Evolutionary conservation across 179 eudicot genomes (phyloP), one percentile per base, ranked within the genome.

Genomic region (Monotropa hypopitys): DNA sequence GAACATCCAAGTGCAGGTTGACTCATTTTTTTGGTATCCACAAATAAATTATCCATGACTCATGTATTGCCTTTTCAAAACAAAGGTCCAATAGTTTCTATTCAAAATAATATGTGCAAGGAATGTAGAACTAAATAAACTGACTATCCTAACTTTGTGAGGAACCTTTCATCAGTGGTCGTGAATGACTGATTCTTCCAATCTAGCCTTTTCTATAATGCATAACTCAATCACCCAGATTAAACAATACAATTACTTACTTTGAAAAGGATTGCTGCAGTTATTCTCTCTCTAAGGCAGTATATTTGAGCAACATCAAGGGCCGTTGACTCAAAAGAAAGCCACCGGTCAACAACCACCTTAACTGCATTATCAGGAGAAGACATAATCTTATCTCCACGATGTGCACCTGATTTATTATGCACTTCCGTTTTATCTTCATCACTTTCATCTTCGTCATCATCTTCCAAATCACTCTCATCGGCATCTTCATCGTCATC

Each of bases 251-350:
- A 61, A 76, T 38, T 63, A 63, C 84, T 80, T 87, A 95, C 99
- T 76, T 88, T 93, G 84, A 84, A 89, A 83, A 88, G 84, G 78
- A 88, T 86, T 77, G 99, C 92, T 1, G 91, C 97, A 69, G 90
- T 86, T 46, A 96, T 70, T 66, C 99, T 87, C 86, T 96, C 99
- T 84, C 98, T 89, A 79, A 96, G 85, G 83, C 99, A 96, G 85
- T 96, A 96, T 76, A 93, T 84, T 67, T 91, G 96, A 79, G 99
- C 99, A 81, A 89, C 94, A 77, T 93, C 94, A 73, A 96, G 92
- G 35, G 99, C 97, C 2, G 89, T 89, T 11, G 88, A 81, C 81
- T 85, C 81, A 40, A 87, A 96, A 30, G 90, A 80, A 76, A 96
- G 89, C 98, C 99, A 93, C 13, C 94, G 86, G 84, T 96, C 99